phyloP scores from a whole-genome alignment of 345 rosid genomes.

The Toxicodendron radicans region DNA sequence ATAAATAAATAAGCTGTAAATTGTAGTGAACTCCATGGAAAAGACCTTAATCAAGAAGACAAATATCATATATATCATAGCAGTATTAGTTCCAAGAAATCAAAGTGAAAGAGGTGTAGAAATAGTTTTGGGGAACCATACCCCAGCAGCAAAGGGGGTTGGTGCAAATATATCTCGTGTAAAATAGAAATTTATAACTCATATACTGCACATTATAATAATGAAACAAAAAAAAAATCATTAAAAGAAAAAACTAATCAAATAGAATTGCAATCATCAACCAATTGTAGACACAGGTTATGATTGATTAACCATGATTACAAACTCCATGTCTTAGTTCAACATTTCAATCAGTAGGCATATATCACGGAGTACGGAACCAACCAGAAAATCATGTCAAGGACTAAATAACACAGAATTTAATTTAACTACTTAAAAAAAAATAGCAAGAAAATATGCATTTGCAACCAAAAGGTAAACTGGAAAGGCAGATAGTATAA shows the following conservation, averaged over 20 bases:
- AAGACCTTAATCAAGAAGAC: slow-evolving; percentile 1
- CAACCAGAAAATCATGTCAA: neutral
- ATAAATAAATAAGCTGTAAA: slow-evolving; percentile 13
- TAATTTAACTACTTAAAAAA: neutral
- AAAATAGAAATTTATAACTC: neutral
- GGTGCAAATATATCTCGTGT: neutral
- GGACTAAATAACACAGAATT: neutral
- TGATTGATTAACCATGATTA: neutral
- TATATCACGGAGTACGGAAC: neutral
- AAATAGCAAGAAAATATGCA: neutral
- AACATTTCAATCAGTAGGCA: neutral
- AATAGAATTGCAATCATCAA: neutral
- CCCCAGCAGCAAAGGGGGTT: neutral
- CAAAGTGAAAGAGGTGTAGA: neutral
- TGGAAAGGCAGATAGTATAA: neutral
- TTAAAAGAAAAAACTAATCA: neutral
- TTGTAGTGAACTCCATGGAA: slow-evolving; percentile 3
- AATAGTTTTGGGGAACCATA: neutral
- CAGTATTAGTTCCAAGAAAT: neutral
- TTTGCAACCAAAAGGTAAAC: no score
- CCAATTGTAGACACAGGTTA: neutral
- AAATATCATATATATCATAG: neutral
- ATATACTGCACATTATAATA: neutral
- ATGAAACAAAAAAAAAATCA: no score
- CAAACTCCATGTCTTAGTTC: neutral